These are phyloP conservation scores for Sclerospora graminicola DNA, from an alignment of 352 stramenopile species.

Conservation along the genomic window DNA sequence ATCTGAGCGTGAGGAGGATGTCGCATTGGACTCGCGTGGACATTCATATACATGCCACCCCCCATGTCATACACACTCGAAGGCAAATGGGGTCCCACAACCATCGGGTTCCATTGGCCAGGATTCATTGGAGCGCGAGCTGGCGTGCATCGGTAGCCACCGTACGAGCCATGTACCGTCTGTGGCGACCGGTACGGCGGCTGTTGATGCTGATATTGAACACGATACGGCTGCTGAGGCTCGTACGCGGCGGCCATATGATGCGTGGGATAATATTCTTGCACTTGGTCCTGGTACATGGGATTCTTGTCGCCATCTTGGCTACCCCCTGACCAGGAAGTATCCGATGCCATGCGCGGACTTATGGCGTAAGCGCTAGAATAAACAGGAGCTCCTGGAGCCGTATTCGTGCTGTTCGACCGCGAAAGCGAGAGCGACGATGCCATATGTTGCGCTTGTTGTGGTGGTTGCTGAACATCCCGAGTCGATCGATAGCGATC, in stretches of 20 bases:
- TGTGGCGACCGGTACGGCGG: conserved; percentile 22
- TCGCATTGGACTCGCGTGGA: conserved; percentile 20
- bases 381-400: conserved; percentile 26
- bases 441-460: conserved; percentile 14
- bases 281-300: conserved; percentile 34
- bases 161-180: conserved; percentile 16
- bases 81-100: conserved; percentile 16
- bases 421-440: conserved; percentile 25
- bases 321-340: conserved; percentile 43
- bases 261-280: conserved; percentile 36
- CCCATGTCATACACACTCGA: conserved; percentile 19
- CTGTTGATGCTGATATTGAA: conserved; percentile 14
- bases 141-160: conserved; percentile 17
- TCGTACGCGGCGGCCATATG: conserved; percentile 20
- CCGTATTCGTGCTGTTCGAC: conserved; percentile 25
- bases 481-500: conserved; percentile 16
- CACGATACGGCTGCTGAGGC: conserved; percentile 13
- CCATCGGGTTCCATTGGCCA: conserved; percentile 33
- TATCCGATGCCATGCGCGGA: conserved; percentile 32
- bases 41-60: conserved; percentile 45
- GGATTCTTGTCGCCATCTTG: conserved; percentile 27
- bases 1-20: conserved; percentile 26
- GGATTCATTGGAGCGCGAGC: conserved; percentile 19
- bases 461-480: too few relatives aligned
- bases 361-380: conserved; percentile 36